phyloP scores from a whole-genome alignment of 129 eudicot species.

The Smallanthus sonchifolius region DNA sequence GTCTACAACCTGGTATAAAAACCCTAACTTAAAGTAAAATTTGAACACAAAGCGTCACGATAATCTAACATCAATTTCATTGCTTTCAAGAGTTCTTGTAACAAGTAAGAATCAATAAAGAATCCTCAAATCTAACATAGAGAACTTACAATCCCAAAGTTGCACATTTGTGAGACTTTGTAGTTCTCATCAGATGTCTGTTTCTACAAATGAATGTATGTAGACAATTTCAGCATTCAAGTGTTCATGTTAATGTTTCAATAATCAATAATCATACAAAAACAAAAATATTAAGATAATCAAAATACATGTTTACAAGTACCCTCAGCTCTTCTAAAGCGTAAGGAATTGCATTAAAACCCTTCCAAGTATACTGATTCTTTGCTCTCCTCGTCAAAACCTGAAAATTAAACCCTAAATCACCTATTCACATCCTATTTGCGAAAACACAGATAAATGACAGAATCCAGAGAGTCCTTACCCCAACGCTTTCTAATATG shows the following conservation, averaged over 20 bases:
- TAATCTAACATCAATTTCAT: not conserved
- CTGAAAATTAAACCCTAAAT: constrained; percentile 30
- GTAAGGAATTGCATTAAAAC: constrained; percentile 50
- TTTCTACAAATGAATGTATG: constrained; percentile 29
- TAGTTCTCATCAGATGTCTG: constrained; percentile 29
- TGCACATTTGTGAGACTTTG: constrained; percentile 25
- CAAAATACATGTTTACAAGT: not conserved
- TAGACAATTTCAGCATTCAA: not conserved
- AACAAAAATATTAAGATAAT: not conserved
- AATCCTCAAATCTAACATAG: not conserved
- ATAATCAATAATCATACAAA: not conserved
- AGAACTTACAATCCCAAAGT: constrained; percentile 28
- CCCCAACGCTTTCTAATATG: constrained; percentile 66
- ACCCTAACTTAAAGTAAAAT: not conserved
- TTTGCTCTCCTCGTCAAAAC: constrained; percentile 51
- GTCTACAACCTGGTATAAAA: constrained; percentile 24
- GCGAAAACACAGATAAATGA: not conserved
- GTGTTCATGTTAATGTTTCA: not conserved
- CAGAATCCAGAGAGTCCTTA: constrained; percentile 6
- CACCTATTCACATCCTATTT: not conserved
- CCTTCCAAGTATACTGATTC: constrained; percentile 71
- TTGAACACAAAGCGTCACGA: not conserved
- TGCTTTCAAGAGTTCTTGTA: not conserved
- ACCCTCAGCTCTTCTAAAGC: constrained; percentile 57
- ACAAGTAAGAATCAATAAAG: not conserved